Base-by-base conservation (phyloP, 805 yeast species). In the Schizosaccharomyces cryophilus region DNA sequence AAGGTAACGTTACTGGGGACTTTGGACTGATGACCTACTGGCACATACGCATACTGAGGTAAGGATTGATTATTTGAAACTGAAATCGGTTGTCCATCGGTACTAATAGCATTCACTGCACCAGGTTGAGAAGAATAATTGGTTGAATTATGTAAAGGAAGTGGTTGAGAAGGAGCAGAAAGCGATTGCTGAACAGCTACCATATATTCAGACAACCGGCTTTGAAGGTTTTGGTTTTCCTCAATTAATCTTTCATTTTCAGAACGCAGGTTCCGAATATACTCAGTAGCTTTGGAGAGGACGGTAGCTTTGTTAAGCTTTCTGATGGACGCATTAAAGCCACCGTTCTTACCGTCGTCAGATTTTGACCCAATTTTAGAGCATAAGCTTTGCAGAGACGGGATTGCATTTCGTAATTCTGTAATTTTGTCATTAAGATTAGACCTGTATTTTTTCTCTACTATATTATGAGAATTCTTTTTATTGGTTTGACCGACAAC, bases 301-400 rank as follows among this genome's bases (percentile, higher is more conserved):
- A 85, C 84, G 35, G 83, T 83, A 15, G 90, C 93, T 70, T 85
- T 85, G 69, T 84, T 85, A 61, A 86, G 73, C 68, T 84, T 84
- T 42, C 79, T 71, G 9, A 89, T 88, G 0, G 93, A 93, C 26
- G 82, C 76, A 42, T 85, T 74, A 17, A 17, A 29, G 19, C 30
- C 24, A 2, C 93, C 94, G 64, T 85, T 93, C 29, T 84, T 72
- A n/a, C 35, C 42, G 17, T 56, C 60, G 26, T 68, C 70, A 11
- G 56, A 66, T 17, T 61, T 64, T 26, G 64, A 62, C 47, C 60
- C 60, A 29, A 30, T 40, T 2, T 73, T 75, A 19, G 74, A 71
- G 17, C 80, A 73, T 6, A 83, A 82, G 51, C 83, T 80, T 65
- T 87, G 75, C 61, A 86, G 73, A 2, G 93, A 72, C 2, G 95